Percentiles rank a stretch among this genome's conserved stretches.
Conservation (phyloP, 2,329 filamentous ascomycete species). For the Thermochaetoides dissita region DNA sequence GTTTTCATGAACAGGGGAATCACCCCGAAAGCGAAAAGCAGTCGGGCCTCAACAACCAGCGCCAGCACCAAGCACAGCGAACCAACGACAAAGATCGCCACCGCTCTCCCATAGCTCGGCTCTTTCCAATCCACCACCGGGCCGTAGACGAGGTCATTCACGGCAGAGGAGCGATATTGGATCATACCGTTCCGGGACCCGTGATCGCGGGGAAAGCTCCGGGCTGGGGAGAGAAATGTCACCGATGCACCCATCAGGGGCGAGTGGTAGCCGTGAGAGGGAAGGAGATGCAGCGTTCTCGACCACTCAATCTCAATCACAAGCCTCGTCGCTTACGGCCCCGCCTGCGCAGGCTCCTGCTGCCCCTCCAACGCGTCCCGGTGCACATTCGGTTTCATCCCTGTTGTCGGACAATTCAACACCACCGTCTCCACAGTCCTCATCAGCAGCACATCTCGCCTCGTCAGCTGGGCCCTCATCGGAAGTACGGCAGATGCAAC, state of each 20-base stretch:
- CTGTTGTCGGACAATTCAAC: slow-evolving; percentile 9
- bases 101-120: slow-evolving; percentile 42
- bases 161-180: slow-evolving; percentile 53
- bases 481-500: slow-evolving; percentile 17
- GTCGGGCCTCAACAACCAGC: slow-evolving; percentile 37
- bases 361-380: slow-evolving; percentile 3
- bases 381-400: slow-evolving; percentile 12
- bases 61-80: slow-evolving; percentile 30
- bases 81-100: slow-evolving; percentile 36
- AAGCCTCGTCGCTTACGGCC: slow-evolving; percentile 6
- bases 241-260: slow-evolving; percentile 21
- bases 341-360: slow-evolving; percentile 5
- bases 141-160: slow-evolving; percentile 45
- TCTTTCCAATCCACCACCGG: slow-evolving; percentile 36
- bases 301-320: slow-evolving; percentile 12
- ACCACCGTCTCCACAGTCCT: slow-evolving; percentile 4
- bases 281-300: slow-evolving; percentile 18
- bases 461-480: slow-evolving; percentile 11
- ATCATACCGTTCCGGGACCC: slow-evolving; percentile 28
- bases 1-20: slow-evolving; percentile 48
- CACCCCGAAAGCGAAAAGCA: slow-evolving; percentile 76
- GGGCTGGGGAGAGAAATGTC: slow-evolving; percentile 24
- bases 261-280: slow-evolving; percentile 21
- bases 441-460: slow-evolving; percentile 5
- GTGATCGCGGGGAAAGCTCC: slow-evolving; percentile 20